Evolutionary conservation across 441 rosid species (phyloP), one percentile per base, ranked within the genome.

Genomic region (Adansonia madagascariensis): DNA sequence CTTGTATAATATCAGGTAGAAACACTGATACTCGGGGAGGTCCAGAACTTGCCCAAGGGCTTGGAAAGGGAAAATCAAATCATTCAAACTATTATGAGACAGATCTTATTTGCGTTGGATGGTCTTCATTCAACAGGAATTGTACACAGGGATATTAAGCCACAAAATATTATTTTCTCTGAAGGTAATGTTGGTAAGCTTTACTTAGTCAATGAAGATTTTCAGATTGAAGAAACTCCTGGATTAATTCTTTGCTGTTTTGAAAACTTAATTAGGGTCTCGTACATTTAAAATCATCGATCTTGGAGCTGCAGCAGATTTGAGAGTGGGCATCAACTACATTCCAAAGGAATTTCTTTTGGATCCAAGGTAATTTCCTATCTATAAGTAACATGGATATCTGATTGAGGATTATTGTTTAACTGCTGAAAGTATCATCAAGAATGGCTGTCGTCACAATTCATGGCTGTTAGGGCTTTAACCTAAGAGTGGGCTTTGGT

Each of bases 101-200:
- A 93, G 75, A 73, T 93, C 78, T 83, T 95, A 86, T 93, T 95
- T 87, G 98, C 94, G 62, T 71, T 95, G 85, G 99, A 95, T 81
- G 95, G 97, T 70, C 98, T 95, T 81, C 99, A 92, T 85, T 94
- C 97, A 2, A 95, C 98, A 0, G 99, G 97, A 82, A 95, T 92
- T 80, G 97, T 93, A 46, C 99, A 95, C 70, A 86, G 99, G 78
- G 99, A 93, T 80, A 85, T 95, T 39, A 93, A 95, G 89, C 98
- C 96, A 55, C 99, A 91, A 79, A 95, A 95, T 78, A 66, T 95
- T 78, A 95, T 93, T 75, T 95, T 93, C 82, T 95, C 99, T 14
- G 94, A 93, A 92, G 98, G 98, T 93, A 89, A 85, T 63, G 59
- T 27, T 27, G 35, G 71, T 74, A 75, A 62, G 78, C 68, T 78